Evolutionary conservation across 768 basidiomycete genomes (phyloP).

Genomic region (Mycena polygramma): DNA sequence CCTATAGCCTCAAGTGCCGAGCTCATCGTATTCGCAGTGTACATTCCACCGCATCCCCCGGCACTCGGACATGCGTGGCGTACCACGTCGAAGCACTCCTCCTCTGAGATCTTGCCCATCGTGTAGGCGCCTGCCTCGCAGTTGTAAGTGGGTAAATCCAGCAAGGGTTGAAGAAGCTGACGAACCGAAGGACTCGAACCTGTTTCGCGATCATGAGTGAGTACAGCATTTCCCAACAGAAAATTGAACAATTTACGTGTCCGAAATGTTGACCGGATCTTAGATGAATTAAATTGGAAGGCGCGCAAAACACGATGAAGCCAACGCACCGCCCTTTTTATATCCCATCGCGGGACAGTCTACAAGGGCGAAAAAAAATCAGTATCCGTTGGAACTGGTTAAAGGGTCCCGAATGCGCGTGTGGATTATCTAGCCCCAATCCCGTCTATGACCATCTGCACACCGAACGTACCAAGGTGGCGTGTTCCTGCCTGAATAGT

Average conservation of each 20-base stretch:
- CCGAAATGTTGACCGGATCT: conserved; percentile 80
- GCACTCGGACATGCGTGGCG: conserved; percentile 88
- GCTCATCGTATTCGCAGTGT: conserved; percentile 93
- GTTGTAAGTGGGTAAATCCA: not conserved
- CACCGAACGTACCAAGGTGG: conserved; percentile 62
- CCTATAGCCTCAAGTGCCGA: conserved; percentile 87
- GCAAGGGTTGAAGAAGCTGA: not conserved
- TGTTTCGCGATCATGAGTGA: conserved; percentile 34
- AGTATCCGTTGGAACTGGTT: not conserved
- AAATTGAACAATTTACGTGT: conserved; percentile 42
- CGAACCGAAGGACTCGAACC: conserved; percentile 86
- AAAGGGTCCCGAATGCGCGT: too few relatives aligned
- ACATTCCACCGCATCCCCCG: conserved; percentile 92
- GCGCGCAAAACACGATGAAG: not conserved
- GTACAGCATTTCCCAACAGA: too few relatives aligned
- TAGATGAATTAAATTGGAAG: not conserved
- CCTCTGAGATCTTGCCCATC: conserved; percentile 82
- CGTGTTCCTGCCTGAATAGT: conserved; percentile 84
- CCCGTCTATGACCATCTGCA: not conserved
- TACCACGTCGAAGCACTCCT: conserved; percentile 87
- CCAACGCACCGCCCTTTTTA: conserved; percentile 73
- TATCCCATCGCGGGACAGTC: conserved; percentile 87
- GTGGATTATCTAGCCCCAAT: too few relatives aligned
- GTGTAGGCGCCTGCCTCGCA: conserved; percentile 73
- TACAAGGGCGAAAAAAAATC: conserved; percentile 45